phyloP scores from a whole-genome alignment of 768 basidiomycete genomes.

The Chalciporus piperatus region DNA sequence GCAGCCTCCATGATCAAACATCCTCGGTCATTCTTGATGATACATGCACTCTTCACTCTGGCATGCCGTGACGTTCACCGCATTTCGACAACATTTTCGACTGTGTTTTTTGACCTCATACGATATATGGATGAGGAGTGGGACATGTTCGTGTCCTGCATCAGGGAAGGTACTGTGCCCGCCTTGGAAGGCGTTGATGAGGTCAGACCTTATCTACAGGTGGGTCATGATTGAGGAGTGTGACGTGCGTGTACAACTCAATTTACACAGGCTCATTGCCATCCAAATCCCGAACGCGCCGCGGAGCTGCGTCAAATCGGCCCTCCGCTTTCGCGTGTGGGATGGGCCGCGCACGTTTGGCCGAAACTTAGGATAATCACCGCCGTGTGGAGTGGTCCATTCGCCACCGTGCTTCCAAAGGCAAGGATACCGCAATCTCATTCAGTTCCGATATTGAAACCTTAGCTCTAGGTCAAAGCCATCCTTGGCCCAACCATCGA shows the following conservation, averaged over 20 bases:
- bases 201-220: slow-evolving; percentile 2
- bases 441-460: no score
- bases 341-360: slow-evolving; percentile 5
- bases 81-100: slow-evolving; percentile 1
- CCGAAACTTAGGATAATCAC: not conserved
- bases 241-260: no score
- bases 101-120: not conserved
- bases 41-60: slow-evolving; percentile 7
- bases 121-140: not conserved
- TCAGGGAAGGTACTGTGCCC: slow-evolving; percentile 4
- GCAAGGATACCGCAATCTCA: no score
- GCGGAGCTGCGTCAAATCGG: slow-evolving; percentile 4
- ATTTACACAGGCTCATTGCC: not conserved
- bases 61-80: not conserved
- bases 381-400: not conserved
- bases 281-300: slow-evolving; percentile 6
- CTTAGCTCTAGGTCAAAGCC: no score
- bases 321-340: not conserved
- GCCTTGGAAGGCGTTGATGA: not conserved
- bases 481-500: no score
- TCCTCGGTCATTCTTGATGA: slow-evolving; percentile 5
- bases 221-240: no score
- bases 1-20: not conserved
- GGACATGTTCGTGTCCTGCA: not conserved
- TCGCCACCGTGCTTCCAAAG: not conserved